A percentile compares a stretch with the other conserved stretches of the same genome.
These are phyloP conservation scores for Gentiana macrophylla DNA, from an alignment of 257 asterid species.

Conservation along the genomic window DNA sequence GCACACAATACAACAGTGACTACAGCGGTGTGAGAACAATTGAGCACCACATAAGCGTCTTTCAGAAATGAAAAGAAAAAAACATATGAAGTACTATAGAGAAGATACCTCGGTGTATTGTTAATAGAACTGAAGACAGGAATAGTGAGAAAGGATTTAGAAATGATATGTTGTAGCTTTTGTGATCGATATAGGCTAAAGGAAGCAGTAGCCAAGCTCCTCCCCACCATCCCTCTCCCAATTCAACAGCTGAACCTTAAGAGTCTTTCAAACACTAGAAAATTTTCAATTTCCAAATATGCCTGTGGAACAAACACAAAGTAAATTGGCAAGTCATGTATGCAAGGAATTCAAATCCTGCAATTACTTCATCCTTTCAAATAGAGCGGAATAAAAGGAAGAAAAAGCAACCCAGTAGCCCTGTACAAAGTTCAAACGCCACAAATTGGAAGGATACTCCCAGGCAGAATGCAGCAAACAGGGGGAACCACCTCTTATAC, in stretches of 20 bases:
- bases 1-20: slow-evolving; percentile 24
- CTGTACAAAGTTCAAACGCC: neutral
- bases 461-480: neutral
- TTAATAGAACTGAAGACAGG: slow-evolving; percentile 16
- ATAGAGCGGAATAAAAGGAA: no score
- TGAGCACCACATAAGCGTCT: neutral
- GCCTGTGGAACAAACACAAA: no score
- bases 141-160: slow-evolving; percentile 7
- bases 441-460: neutral
- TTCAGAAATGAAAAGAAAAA: neutral
- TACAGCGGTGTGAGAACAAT: slow-evolving; percentile 13
- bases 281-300: no score
- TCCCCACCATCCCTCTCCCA: slow-evolving; percentile 31
- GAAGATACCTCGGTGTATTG: slow-evolving; percentile 28
- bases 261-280: no score
- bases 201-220: slow-evolving; percentile 19
- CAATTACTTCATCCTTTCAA: no score
- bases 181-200: slow-evolving; percentile 20
- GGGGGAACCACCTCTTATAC: neutral
- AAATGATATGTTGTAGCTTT: slow-evolving; percentile 19
- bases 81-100: neutral
- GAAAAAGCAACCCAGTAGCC: no score
- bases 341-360: no score
- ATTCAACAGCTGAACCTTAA: no score
- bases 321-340: no score